Conservation (phyloP, 1,284 basidiomycete species). For the Trichosporon sp. region DNA sequence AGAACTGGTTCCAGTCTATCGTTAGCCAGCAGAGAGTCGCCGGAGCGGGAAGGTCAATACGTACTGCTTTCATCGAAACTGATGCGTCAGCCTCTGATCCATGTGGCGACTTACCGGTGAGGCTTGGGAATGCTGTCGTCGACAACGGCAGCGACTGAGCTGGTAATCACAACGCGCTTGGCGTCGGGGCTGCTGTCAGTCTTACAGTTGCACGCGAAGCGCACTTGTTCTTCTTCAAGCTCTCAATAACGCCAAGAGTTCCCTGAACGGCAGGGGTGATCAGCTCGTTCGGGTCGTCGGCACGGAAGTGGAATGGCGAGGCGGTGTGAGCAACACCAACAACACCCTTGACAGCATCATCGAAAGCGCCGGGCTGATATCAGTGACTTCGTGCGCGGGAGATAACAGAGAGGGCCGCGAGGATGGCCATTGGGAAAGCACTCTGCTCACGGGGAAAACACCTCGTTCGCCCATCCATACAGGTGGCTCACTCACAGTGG, state of each 20-base stretch:
- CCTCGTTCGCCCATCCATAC: too few species aligned
- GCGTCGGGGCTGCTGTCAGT: conserved; percentile 55
- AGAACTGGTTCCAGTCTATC: conserved; percentile 66
- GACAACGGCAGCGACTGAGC: conserved; percentile 4
- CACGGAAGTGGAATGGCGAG: conserved; percentile 46
- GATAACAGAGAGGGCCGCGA: not conserved
- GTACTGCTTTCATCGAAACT: conserved; percentile 28
- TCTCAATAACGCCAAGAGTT: conserved; percentile 64
- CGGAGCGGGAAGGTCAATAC: not conserved
- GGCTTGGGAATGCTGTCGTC: conserved; percentile 23
- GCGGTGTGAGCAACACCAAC: conserved; percentile 58
- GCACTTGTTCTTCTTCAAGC: conserved; percentile 62
- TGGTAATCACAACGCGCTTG: conserved; percentile 69
- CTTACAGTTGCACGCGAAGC: conserved; percentile 25
- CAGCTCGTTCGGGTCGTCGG: conserved; percentile 58
- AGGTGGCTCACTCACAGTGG: conserved; percentile 51
- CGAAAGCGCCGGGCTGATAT: conserved; percentile 66
- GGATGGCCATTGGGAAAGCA: too few species aligned
- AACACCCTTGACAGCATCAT: conserved; percentile 69
- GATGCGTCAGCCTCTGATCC: not conserved
- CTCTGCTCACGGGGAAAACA: too few species aligned
- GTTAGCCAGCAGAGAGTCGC: conserved; percentile 15
- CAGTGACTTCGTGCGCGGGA: not conserved
- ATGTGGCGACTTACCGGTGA: conserved; percentile 20
- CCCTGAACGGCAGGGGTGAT: conserved; percentile 68